Evolutionary conservation across 2,329 filamentous ascomycete species (phyloP).

Genomic region (Aspergillus hiratsukae): DNA sequence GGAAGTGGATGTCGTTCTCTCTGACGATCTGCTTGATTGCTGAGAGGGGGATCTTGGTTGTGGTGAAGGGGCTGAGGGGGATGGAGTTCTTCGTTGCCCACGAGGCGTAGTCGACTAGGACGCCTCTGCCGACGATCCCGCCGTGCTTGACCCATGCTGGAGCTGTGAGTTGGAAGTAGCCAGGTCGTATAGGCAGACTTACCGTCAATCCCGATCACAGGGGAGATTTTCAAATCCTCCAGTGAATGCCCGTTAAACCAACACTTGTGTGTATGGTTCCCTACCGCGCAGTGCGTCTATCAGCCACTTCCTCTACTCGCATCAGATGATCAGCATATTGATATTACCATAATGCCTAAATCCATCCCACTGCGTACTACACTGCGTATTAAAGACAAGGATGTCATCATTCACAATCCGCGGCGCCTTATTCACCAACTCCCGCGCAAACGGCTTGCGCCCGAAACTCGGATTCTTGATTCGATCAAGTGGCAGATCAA

Average conservation of each 20-base stretch:
- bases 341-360: slow-evolving; percentile 33
- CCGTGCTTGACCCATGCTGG: slow-evolving; percentile 35
- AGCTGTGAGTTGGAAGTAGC: neutral
- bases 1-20: slow-evolving; percentile 37
- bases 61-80: slow-evolving; percentile 38
- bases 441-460: slow-evolving; percentile 52
- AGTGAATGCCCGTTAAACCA: slow-evolving; percentile 43
- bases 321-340: slow-evolving; percentile 8
- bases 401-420: slow-evolving; percentile 57
- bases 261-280: slow-evolving; percentile 38
- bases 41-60: slow-evolving; percentile 41
- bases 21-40: slow-evolving; percentile 43
- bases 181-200: slow-evolving; percentile 1
- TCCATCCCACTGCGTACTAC: slow-evolving; percentile 51
- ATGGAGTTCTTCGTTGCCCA: slow-evolving; percentile 40
- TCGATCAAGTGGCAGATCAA: slow-evolving; percentile 59
- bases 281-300: slow-evolving; percentile 17
- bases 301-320: neutral
- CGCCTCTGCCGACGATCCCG: slow-evolving; percentile 44
- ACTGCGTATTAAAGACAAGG: slow-evolving; percentile 57
- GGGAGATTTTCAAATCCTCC: slow-evolving; percentile 32
- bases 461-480: slow-evolving; percentile 52
- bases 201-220: slow-evolving; percentile 42
- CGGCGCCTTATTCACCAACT: slow-evolving; percentile 50
- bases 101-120: slow-evolving; percentile 44